Evolutionary conservation across 1,284 basidiomycete genomes (phyloP).

Genomic region (Trichosporon faecale): DNA sequence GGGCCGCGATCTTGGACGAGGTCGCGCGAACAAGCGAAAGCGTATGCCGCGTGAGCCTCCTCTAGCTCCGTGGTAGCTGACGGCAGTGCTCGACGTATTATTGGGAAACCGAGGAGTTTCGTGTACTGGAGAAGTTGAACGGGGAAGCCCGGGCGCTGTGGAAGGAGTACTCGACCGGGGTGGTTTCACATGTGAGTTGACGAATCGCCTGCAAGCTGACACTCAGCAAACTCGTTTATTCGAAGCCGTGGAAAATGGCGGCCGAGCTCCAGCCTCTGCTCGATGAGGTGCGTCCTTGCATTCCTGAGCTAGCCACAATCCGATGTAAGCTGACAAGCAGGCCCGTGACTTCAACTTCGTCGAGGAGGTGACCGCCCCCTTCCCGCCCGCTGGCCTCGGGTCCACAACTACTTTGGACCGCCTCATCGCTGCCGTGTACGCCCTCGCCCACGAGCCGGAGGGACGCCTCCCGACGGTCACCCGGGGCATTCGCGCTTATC

Average conservation of each 20-base stretch:
- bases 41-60: no score
- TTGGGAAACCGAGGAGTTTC: neutral
- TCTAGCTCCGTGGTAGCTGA: no score
- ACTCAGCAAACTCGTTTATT: neutral
- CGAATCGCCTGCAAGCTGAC: neutral
- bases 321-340: neutral
- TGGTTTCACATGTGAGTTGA: neutral
- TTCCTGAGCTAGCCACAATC: neutral
- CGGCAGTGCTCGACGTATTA: neutral
- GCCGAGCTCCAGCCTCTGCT: neutral
- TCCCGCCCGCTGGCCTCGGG: no score
- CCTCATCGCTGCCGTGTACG: neutral
- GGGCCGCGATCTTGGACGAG: no score
- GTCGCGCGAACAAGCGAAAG: no score
- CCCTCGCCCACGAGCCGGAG: no score
- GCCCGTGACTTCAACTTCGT: neutral
- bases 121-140: neutral
- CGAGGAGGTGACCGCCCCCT: neutral
- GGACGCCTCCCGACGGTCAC: no score
- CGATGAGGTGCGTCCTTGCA: neutral
- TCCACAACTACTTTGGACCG: neutral
- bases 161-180: neutral
- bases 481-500: no score
- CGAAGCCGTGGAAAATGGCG: neutral
- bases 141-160: neutral